Evolutionary conservation across 179 eudicot species (phyloP).

Genomic region (Carnegiea gigantea): DNA sequence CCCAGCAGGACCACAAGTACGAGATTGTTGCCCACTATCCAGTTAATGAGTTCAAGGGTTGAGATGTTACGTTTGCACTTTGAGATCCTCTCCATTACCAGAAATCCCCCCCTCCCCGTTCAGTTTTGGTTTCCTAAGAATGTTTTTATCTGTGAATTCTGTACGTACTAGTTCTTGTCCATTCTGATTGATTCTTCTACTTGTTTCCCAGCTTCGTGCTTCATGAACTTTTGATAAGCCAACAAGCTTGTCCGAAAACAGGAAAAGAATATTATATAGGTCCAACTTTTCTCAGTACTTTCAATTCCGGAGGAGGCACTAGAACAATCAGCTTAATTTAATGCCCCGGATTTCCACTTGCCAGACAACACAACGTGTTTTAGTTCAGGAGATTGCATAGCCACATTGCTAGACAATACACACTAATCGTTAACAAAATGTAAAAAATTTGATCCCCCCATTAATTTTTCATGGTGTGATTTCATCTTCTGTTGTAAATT

Average conservation of each 20-base stretch:
- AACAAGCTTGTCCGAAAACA: background rate
- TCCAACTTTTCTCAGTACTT: background rate
- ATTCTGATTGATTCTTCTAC: background rate
- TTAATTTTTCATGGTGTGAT: background rate
- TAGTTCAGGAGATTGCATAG: background rate
- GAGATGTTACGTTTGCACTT: conserved; percentile 15
- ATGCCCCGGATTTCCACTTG: background rate
- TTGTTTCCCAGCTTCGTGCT: background rate
- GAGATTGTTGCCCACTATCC: conserved; percentile 14
- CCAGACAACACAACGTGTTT: background rate
- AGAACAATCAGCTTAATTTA: background rate
- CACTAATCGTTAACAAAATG: background rate
- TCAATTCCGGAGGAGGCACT: no score
- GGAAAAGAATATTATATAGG: background rate
- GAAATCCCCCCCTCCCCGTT: background rate
- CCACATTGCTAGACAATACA: background rate
- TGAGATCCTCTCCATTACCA: background rate
- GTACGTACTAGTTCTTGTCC: background rate
- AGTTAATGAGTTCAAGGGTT: conserved; percentile 3
- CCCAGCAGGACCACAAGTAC: conserved; percentile 27
- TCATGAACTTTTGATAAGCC: background rate
- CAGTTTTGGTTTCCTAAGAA: background rate
- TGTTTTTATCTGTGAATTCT: background rate
- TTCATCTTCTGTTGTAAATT: background rate
- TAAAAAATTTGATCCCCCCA: background rate